Evolutionary conservation across 2,329 filamentous ascomycete species (phyloP).

Genomic region (Venturia nashicola): DNA sequence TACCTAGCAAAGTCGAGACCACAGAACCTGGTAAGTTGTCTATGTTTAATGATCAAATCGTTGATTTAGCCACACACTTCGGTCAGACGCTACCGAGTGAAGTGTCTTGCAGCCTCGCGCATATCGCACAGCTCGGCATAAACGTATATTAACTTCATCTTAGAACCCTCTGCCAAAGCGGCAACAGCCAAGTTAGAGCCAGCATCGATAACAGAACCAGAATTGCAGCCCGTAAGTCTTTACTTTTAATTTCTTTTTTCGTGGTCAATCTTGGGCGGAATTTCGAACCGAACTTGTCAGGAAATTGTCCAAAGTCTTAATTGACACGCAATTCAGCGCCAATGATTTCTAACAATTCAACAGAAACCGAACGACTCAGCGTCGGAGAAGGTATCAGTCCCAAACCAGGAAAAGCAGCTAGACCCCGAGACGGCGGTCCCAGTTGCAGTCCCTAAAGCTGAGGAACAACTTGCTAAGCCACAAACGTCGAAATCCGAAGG

Average conservation of each 20-base stretch:
- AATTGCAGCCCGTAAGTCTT: background rate
- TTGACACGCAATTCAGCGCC: background rate
- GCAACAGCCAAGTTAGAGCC: background rate
- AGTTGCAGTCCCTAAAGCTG: background rate
- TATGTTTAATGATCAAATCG: background rate
- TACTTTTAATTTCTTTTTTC: background rate
- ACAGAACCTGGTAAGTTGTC: background rate
- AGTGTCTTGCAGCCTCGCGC: background rate
- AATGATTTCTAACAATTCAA: background rate
- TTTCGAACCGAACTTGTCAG: too few species aligned
- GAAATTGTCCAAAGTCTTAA: background rate
- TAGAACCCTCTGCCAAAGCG: background rate
- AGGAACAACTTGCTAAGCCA: background rate
- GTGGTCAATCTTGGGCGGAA: background rate
- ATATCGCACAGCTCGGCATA: too few species aligned
- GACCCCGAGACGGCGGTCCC: background rate
- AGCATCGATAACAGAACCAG: background rate
- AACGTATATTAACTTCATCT: too few species aligned
- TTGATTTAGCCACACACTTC: background rate
- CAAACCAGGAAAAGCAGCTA: background rate
- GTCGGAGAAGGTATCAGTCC: background rate
- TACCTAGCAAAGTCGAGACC: background rate
- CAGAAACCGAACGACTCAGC: background rate
- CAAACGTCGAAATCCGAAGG: background rate
- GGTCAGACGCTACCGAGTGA: background rate